phyloP scores from a whole-genome alignment of 148 eudicot genomes.

The Camellia japonica region DNA sequence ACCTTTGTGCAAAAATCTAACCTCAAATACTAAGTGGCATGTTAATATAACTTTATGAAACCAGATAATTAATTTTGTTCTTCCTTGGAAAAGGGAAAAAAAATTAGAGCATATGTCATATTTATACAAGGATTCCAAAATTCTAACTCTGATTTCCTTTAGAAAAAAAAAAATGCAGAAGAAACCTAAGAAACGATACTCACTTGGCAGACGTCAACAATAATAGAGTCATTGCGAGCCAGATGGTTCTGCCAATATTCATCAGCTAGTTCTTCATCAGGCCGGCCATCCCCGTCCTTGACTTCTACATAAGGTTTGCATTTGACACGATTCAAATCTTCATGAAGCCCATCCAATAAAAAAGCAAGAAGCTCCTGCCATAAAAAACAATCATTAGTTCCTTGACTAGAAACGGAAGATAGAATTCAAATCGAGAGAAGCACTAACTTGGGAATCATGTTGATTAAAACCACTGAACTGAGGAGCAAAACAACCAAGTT shows the following conservation, averaged over 20 bases:
- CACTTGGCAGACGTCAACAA: constrained; percentile 88
- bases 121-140: neutral
- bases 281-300: constrained; percentile 78
- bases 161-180: neutral
- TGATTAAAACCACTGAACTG: constrained; percentile 95
- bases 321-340: constrained; percentile 92
- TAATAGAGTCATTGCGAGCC: constrained; percentile 90
- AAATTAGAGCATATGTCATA: neutral
- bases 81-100: neutral
- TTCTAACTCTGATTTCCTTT: neutral
- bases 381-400: neutral
- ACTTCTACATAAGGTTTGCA: constrained; percentile 82
- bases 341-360: constrained; percentile 93
- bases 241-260: constrained; percentile 91
- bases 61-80: neutral
- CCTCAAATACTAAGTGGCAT: neutral
- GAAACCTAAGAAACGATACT: constrained; percentile 25
- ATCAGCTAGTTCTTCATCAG: constrained; percentile 85
- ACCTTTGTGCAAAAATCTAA: neutral
- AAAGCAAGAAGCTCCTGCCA: constrained; percentile 83
- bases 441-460: constrained; percentile 92
- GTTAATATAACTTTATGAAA: neutral
- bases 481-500: constrained; percentile 91
- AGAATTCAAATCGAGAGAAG: constrained; percentile 11
- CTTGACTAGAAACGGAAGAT: neutral